A percentile compares a stretch with the other conserved stretches of the same genome.
These are phyloP conservation scores for Gracilaria gracilis DNA, from an alignment of 23 red algal species.

Conservation along the genomic window DNA sequence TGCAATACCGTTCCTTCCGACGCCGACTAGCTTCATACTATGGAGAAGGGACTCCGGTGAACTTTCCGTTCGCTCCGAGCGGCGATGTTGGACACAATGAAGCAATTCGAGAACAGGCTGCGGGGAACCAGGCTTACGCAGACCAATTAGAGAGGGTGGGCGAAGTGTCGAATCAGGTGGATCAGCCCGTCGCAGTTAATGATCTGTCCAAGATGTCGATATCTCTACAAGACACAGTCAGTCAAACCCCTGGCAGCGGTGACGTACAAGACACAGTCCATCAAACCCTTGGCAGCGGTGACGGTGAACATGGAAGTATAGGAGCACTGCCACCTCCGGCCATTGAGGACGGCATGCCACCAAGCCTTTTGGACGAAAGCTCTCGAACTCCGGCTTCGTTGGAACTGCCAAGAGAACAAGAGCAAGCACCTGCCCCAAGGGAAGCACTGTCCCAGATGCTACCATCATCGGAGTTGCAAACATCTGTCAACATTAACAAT, in stretches of 20 bases:
- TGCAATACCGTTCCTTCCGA: conserved; percentile 17
- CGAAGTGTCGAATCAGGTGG: neutral
- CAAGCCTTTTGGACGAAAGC: neutral
- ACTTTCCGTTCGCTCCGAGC: neutral
- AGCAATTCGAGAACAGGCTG: neutral
- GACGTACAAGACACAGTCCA: neutral
- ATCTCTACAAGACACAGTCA: neutral
- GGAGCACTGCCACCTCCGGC: neutral
- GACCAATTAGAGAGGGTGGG: neutral
- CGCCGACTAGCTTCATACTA: conserved; percentile 19
- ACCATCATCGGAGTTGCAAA: neutral
- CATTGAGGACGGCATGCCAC: neutral
- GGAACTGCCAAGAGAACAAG: neutral
- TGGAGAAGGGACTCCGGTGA: conserved; percentile 11
- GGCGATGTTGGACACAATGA: neutral
- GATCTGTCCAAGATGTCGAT: neutral
- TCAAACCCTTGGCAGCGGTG: neutral
- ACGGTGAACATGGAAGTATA: neutral
- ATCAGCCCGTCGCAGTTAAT: neutral
- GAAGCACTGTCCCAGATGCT: neutral
- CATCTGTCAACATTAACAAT: neutral
- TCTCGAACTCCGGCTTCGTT: neutral
- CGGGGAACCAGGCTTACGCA: neutral
- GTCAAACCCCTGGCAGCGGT: neutral
- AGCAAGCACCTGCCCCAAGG: neutral